Evolutionary conservation across 2,329 filamentous ascomycete genomes (phyloP).

Genomic region (Tolypocladium ophioglossoides): DNA sequence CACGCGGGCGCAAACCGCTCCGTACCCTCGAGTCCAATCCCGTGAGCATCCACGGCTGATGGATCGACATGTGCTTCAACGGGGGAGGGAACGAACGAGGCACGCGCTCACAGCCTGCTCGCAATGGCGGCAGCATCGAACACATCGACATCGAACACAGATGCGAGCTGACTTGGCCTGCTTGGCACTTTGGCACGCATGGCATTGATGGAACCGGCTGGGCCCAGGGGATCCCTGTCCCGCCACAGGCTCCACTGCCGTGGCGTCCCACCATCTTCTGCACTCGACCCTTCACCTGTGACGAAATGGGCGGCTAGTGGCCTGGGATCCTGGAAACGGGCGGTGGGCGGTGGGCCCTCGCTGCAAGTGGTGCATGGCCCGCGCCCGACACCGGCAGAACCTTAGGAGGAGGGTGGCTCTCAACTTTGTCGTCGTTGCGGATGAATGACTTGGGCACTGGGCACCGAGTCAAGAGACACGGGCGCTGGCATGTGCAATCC

Average conservation of each 20-base stretch:
- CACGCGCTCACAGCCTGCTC: too few species aligned
- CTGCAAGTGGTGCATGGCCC: neutral
- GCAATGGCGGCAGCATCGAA: too few species aligned
- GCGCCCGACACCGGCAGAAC: slow-evolving; percentile 1
- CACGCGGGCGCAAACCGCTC: neutral
- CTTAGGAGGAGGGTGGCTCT: neutral
- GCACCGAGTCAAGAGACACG: neutral
- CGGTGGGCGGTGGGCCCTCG: neutral
- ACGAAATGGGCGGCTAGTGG: neutral
- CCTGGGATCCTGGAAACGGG: neutral
- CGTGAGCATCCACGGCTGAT: neutral
- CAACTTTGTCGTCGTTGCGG: too few species aligned
- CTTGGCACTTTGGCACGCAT: neutral
- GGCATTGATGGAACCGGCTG: neutral
- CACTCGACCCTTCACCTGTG: neutral
- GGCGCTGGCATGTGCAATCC: neutral
- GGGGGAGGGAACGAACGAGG: neutral
- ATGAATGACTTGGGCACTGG: neutral
- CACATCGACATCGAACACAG: neutral
- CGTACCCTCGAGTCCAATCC: neutral
- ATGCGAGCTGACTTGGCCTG: neutral
- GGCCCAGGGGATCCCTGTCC: neutral
- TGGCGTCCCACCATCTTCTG: neutral
- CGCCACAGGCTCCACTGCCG: neutral
- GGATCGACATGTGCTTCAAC: neutral